These are phyloP conservation scores for Termitomyces titanicus DNA, from an alignment of 768 basidiomycete species.

Conservation along the genomic window DNA sequence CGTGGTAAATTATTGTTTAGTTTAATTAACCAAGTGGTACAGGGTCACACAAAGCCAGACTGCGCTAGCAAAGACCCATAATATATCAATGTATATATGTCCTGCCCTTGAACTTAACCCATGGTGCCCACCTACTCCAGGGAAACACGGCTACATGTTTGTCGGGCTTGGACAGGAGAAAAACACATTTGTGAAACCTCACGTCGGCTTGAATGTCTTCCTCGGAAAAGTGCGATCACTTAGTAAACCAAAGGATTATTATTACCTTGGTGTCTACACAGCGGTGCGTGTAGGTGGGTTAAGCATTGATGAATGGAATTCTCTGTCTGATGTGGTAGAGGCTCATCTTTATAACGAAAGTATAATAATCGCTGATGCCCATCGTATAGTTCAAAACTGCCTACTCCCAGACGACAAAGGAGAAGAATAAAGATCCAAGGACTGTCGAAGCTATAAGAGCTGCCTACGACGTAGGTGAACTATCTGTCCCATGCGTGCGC, in stretches of 20 bases:
- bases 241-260: constrained; percentile 27
- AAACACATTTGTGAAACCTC: constrained; percentile 35
- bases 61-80: constrained; percentile 24
- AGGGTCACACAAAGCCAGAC: constrained; percentile 26
- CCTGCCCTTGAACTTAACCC: constrained; percentile 50
- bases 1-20: background rate
- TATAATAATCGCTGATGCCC: background rate
- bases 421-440: constrained; percentile 32
- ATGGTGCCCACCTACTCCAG: constrained; percentile 48
- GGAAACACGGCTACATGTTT: constrained; percentile 53
- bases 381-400: constrained; percentile 26
- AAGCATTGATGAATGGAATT: constrained; percentile 42
- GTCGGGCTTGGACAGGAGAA: constrained; percentile 48
- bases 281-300: constrained; percentile 39
- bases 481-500: constrained; percentile 45
- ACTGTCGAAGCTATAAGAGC: constrained; percentile 29
- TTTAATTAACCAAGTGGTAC: background rate
- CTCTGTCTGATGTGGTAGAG: constrained; percentile 36
- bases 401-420: constrained; percentile 36
- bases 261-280: constrained; percentile 44
- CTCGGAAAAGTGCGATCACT: constrained; percentile 32
- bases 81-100: constrained; percentile 41
- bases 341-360: background rate
- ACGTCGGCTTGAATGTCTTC: constrained; percentile 40
- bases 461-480: constrained; percentile 42